Base-by-base conservation (phyloP, 73 alveolate genomes). In the Halteria grandinella region DNA sequence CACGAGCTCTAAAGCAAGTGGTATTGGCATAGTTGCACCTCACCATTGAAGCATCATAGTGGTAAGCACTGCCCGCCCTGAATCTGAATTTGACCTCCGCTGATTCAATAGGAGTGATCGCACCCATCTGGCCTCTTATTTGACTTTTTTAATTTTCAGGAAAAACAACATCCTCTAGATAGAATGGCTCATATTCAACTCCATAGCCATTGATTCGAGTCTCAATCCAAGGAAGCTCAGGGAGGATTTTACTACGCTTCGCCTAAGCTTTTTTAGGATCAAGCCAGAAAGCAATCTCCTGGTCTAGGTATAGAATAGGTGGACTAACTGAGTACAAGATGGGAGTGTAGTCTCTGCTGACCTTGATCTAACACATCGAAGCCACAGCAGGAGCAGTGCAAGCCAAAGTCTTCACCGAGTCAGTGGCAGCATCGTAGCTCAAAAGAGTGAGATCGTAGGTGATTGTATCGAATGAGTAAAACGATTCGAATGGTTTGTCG, bases 281-380 rank as follows among this genome's bases (percentile, higher is more conserved):
- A 7, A 60, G 28, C 20, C 6, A 36, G 77, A 60, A 60, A 1
- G 59, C 55, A 10, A 60, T n/a, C 11, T 37, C 59, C 1, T 28
- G 28, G 1, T 59, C 77, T 14, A 40, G 49, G 43, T 60, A 39
- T 8, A 60, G 21, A 11, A 60, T 59, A 24, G 18, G 15, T 11
- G 77, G 77, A 1, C 41, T 5, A 4, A 60, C 4, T 21, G 37
- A 60, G 59, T 60, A 40, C 21, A 60, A 39, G n/a, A 60, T 5
- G 10, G 77, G 77, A 6, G 77, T 60, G 41, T 36, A 60, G 32
- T 24, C 36, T 60, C 77, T 60, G 43, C 45, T 60, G 60, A 60
- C 43, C 3, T 44, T 36, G 11, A 60, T 32, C 27, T 25, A 5
- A 21, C 77, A 60, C n/a, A n/a, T n/a, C n/a, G n/a, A n/a, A n/a